Evolutionary conservation across 2,329 filamentous ascomycete species (phyloP).

Genomic region (Thielaviopsis euricoi): DNA sequence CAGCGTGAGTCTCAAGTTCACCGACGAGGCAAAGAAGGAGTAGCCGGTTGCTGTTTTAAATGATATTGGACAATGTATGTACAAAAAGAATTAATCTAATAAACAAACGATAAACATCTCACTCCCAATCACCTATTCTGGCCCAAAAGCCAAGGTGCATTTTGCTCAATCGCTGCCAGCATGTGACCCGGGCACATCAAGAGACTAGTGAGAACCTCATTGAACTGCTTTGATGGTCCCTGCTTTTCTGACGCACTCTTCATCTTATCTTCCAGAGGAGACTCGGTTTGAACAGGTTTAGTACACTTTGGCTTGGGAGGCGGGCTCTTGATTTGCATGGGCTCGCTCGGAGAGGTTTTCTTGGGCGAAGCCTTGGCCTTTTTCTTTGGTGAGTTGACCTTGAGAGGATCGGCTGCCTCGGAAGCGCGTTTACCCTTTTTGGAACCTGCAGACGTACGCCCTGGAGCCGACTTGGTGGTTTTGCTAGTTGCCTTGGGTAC

Average conservation of each 20-base stretch:
- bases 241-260: not conserved
- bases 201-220: not conserved
- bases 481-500: not conserved
- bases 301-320: not conserved
- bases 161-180: not conserved
- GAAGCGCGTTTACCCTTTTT: not conserved
- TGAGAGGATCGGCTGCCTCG: not conserved
- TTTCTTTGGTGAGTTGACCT: not conserved
- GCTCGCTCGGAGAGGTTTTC: not conserved
- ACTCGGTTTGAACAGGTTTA: not conserved
- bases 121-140: not conserved
- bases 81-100: not conserved
- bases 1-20: conserved; percentile 76
- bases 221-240: not conserved
- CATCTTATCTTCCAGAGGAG: not conserved
- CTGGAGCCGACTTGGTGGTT: not conserved
- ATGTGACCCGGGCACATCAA: not conserved
- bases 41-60: not conserved
- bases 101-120: not conserved
- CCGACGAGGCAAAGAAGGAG: conserved; percentile 3
- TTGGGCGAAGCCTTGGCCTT: not conserved
- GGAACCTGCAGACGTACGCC: not conserved
- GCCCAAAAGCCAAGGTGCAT: not conserved
- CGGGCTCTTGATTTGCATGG: not conserved
- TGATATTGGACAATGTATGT: not conserved